Base-by-base conservation (phyloP, 768 basidiomycete genomes). In the Podaxis sp. region DNA sequence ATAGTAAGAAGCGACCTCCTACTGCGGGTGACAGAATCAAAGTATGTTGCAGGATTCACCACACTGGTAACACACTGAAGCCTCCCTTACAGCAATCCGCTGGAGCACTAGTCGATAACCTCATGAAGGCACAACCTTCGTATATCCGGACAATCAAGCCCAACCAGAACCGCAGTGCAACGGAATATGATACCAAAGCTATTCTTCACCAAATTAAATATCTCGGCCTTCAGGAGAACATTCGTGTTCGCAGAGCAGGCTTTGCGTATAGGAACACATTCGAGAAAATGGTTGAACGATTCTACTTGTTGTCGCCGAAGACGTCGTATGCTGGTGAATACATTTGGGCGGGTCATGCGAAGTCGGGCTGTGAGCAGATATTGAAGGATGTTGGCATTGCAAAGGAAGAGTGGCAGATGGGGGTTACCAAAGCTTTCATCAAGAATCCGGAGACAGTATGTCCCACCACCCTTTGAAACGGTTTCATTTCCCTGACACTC, bases 141-240 rank as follows among this genome's bases (percentile, higher is more conserved):
- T 99, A 99, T 76, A 99, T 99, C 66, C 93, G 97, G 60, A 99
- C 97, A 3, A 99, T 99, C 79, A 99, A 99, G 76, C 94, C 97
- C 12, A 99, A 99, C 73, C 91, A 97, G 79, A 96, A 99, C 72
- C 89, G 96, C 51, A 96, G 94, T 66, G 73, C 88, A 11, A 84
- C 87, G 10, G 97, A 99, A 77, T 99, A 96, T 72, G 95, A 99
- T 70, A 81, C 82, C 49, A 98, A 98, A 73, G 95, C 95, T 12
- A 92, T 99, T 64, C 80, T 99, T 48, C 97, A 99, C 78, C 97
- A 99, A 76, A 95, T 99, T 81, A 99, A 99, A 75, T 99, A 99
- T 73, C 89, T 99, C 46, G 97, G 97, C 71, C 77, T 99, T 60
- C 95, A 99, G 74, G 97, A 99, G 76, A 99, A 99, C 71, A 98